A percentile compares a stretch with the other conserved stretches of the same genome.
phyloP scores from a whole-genome alignment of 2,329 filamentous ascomycete species.

The Ophiostoma pallidulum region DNA sequence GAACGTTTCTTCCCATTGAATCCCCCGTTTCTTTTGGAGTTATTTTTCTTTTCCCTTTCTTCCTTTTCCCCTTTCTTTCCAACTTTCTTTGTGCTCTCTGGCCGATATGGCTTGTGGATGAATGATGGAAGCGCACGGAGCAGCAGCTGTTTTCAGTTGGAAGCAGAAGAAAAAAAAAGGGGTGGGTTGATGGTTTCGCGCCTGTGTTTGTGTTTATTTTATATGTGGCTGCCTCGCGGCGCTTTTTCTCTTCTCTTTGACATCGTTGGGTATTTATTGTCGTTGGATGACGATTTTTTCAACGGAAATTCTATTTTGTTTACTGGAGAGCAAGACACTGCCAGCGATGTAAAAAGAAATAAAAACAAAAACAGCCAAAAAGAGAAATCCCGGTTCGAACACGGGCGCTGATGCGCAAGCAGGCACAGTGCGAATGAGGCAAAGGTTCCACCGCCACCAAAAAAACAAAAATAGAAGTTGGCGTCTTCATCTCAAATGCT shows the following conservation, averaged over 20 bases:
- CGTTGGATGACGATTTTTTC: background rate
- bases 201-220: background rate
- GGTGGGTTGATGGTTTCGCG: background rate
- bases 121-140: too few relatives aligned
- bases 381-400: background rate
- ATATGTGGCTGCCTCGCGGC: conserved; percentile 35
- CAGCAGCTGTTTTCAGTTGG: background rate
- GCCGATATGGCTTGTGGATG: too few relatives aligned
- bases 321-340: background rate
- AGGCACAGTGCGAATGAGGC: background rate
- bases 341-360: background rate
- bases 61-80: background rate
- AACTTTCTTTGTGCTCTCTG: background rate
- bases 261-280: background rate
- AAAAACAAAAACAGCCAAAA: background rate
- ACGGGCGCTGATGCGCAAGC: background rate
- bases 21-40: too few relatives aligned
- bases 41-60: conserved; percentile 4
- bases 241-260: conserved; percentile 15
- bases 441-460: background rate
- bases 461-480: conserved; percentile 28
- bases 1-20: too few relatives aligned
- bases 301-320: background rate
- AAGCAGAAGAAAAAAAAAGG: background rate
- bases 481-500: conserved; percentile 45